phyloP scores from a whole-genome alignment of 2,329 filamentous ascomycete species.

The Apiospora malaysiana region DNA sequence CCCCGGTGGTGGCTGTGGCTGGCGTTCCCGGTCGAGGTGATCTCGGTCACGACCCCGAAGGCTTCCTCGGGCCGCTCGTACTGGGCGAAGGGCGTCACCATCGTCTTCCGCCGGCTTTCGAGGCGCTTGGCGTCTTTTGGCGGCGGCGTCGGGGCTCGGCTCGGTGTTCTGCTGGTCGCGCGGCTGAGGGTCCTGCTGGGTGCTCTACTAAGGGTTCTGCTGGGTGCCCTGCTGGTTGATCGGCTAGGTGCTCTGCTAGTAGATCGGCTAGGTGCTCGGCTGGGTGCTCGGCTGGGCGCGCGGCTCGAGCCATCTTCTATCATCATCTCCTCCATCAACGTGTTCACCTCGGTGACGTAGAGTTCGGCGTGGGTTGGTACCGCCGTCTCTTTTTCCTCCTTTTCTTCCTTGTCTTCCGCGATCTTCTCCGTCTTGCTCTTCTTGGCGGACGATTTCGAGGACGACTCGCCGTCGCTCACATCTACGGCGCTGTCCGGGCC shows the following conservation, averaged over 20 bases:
- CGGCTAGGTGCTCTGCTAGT: neutral
- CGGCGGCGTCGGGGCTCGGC: constrained; percentile 40
- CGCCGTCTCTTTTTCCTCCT: neutral
- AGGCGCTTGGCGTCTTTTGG: constrained; percentile 40
- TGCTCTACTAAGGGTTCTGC: neutral
- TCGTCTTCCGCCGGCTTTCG: constrained; percentile 32
- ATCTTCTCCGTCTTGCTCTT: constrained; percentile 3
- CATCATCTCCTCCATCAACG: constrained; percentile 33
- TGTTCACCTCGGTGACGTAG: constrained; percentile 37
- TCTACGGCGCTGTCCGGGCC: constrained; percentile 50
- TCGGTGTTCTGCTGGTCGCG: constrained; percentile 27
- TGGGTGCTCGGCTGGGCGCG: constrained; percentile 36
- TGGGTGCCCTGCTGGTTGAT: neutral
- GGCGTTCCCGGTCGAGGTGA: constrained; percentile 29
- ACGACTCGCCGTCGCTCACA: constrained; percentile 38
- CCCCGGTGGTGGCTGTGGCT: neutral
- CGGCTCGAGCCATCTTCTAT: constrained; percentile 31
- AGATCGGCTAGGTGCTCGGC: neutral
- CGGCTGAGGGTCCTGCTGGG: neutral
- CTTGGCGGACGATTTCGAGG: constrained; percentile 26
- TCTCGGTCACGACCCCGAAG: constrained; percentile 36
- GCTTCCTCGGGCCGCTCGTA: constrained; percentile 27
- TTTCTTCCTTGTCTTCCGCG: neutral
- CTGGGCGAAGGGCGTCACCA: constrained; percentile 34
- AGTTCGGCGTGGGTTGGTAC: constrained; percentile 28